A percentile compares a stretch with the other conserved stretches of the same genome.
These are phyloP conservation scores for Tylopilus cervinicoccineus DNA, from an alignment of 768 basidiomycete species.

Conservation along the genomic window DNA sequence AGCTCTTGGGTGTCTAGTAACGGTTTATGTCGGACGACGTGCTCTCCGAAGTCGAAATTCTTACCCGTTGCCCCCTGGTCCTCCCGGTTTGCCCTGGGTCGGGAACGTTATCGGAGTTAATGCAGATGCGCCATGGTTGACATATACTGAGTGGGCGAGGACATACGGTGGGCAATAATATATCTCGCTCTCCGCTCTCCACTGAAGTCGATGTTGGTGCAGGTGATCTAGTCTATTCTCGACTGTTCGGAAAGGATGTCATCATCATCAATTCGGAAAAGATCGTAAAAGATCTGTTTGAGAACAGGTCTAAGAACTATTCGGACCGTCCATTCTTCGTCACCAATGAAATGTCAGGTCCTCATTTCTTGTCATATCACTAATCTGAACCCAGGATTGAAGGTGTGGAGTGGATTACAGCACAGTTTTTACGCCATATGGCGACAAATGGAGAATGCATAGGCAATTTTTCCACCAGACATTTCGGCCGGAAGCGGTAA, in stretches of 20 bases:
- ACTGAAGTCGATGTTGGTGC: slow-evolving; percentile 34
- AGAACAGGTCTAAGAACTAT: slow-evolving; percentile 41
- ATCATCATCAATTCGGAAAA: slow-evolving; percentile 32
- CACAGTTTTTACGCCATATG: neutral
- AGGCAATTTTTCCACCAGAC: neutral
- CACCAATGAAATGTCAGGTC: slow-evolving; percentile 9
- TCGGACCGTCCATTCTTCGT: slow-evolving; percentile 42
- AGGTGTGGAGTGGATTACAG: neutral
- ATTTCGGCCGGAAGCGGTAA: neutral
- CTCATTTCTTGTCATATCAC: neutral
- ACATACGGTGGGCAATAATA: slow-evolving; percentile 1
- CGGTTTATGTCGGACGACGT: neutral
- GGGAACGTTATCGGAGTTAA: slow-evolving; percentile 5
- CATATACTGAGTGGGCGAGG: slow-evolving; percentile 8
- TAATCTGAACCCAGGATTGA: slow-evolving; percentile 4
- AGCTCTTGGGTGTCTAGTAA: neutral
- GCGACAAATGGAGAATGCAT: neutral
- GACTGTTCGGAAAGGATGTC: slow-evolving; percentile 39
- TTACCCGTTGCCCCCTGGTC: slow-evolving; percentile 7
- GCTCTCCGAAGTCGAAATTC: neutral
- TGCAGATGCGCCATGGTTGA: slow-evolving; percentile 3
- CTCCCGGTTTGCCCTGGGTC: slow-evolving; percentile 4
- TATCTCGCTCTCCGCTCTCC: slow-evolving; percentile 1
- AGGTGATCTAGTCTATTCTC: slow-evolving; percentile 16
- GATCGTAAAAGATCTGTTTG: slow-evolving; percentile 18